phyloP scores from a whole-genome alignment of 2,329 filamentous ascomycete genomes.

The Venturia aucupariae region DNA sequence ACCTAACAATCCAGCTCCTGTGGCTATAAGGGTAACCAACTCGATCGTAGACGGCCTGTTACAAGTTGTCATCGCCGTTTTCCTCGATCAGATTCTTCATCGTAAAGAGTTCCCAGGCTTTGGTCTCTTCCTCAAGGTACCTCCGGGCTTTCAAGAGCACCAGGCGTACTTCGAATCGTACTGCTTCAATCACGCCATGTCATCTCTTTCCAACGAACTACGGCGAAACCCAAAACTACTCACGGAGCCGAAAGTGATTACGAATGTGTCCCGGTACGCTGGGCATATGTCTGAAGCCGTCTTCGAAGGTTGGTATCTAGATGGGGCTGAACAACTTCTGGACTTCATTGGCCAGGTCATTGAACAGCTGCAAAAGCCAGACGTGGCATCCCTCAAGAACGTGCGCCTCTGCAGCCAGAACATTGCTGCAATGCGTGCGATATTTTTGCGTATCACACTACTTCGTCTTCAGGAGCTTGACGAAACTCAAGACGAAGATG shows the following conservation, averaged over 20 bases:
- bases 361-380: constrained; percentile 80
- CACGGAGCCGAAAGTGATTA: constrained; percentile 72
- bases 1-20: constrained; percentile 42
- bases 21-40: constrained; percentile 48
- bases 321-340: constrained; percentile 71
- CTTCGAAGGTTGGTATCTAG: constrained; percentile 93
- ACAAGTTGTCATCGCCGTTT: constrained; percentile 69
- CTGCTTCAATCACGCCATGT: constrained; percentile 65
- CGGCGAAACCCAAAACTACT: constrained; percentile 63
- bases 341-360: constrained; percentile 79
- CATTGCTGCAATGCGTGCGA: constrained; percentile 63
- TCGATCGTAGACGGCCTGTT: constrained; percentile 66
- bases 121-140: constrained; percentile 74
- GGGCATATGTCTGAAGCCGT: constrained; percentile 79
- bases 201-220: constrained; percentile 59
- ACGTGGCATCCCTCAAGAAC: constrained; percentile 70
- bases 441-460: constrained; percentile 70
- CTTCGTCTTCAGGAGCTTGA: constrained; percentile 75
- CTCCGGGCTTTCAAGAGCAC: constrained; percentile 87
- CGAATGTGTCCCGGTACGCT: constrained; percentile 75
- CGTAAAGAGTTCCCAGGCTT: constrained; percentile 90
- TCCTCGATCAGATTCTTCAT: constrained; percentile 73
- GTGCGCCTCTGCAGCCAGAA: constrained; percentile 87
- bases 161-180: constrained; percentile 94
- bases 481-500: constrained; percentile 47